Evolutionary conservation across 139 green algal species (phyloP), one percentile per base, ranked within the genome.

Genomic region (Desmodesmus armatus): DNA sequence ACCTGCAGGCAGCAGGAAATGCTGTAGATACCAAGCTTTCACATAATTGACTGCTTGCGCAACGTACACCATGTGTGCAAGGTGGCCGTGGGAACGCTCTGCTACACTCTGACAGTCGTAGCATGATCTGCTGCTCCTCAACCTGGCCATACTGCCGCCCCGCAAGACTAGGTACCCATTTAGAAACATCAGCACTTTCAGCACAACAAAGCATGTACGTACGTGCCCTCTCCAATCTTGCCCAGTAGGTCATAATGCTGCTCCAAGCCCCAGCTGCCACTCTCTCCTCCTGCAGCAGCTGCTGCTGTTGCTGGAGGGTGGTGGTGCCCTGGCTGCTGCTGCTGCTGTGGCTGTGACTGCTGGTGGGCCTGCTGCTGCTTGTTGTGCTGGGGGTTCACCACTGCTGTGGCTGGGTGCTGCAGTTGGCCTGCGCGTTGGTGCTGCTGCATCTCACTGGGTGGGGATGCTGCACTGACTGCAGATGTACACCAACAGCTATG

Each of bases 181-280:
- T 2, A 40, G 37, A 47, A 5, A 51, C 1, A 2, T 17, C 37
- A 39, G 5, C 3, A 43, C 21, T 60, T 58, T 78, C 58, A 87
- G 39, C n/a, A n/a, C n/a, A n/a, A n/a, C n/a, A n/a, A n/a, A n/a
- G n/a, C n/a, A n/a, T n/a, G n/a, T n/a, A n/a, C n/a, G n/a, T n/a
- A n/a, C 49, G 91, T 92, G 29, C 92, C 92, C 82, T 93, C 87
- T 27, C 93, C 93, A 43, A 96, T 92, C 63, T 93, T 92, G 67
- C 91, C 89, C 0, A 92, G 78, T 35, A 93, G 85, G 23, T 93
- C 88, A 60, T 89, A 93, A 37, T 69, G 39, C 58, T 53, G 40
- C 41, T 75, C 71, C 6, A 82, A 19, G 5, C 41, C 76, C 76
- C 76, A 82, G n/a, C 76, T n/a, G 40, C 25, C 37, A 19, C 37